Base-by-base conservation (phyloP, 2,329 filamentous ascomycete species). In the Pseudocercospora fuligena region DNA sequence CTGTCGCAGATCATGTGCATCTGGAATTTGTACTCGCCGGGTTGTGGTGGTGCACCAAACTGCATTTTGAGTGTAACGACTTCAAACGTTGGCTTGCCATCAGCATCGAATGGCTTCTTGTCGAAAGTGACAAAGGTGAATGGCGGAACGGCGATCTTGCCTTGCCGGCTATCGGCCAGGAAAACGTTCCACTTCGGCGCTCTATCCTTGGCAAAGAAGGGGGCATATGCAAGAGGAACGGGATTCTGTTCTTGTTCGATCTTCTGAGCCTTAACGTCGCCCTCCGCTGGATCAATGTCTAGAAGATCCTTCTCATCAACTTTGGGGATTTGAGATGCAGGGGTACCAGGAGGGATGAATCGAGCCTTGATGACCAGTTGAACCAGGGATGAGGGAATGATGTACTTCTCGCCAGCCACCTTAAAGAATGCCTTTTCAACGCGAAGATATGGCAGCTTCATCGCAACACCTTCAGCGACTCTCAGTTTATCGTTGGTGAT, bases 371-470 rank as follows among this genome's bases (percentile, higher is more conserved):
- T 89, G 60, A 99, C 93, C 31, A 99, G 90, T 69, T 94, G 94
- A 23, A 98, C 94, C 43, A 99, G 87, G 64, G 93, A 97, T 66
- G 91, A 92, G 6, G 95, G 94, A 33, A 94, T 97, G 76, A 99
- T 92, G 78, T 90, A 91, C 72, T 91, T 92, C 82, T 99, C 96
- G 77, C 95, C 95, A 61, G 93, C 90, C 54, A 99, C 96, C 85
- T 99, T 99, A 88, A 99, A 99, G 82, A 97, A 99, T 7, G 93
- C 92, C 82, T 93, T 96, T 76, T 93, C 92, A 11, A 99, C 89
- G 65, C 91, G 87, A 63, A 99, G 85, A 70, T 89, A 87, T 1
- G 95, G 95, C 29, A 99, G 85, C 80, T 97, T 92, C 73, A 89
- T 88, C 29, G 93, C 94, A 31, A 97, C 90, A 56, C 82, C 81